Conservation (phyloP, 2,329 filamentous ascomycete species). For the Claviceps africana region DNA sequence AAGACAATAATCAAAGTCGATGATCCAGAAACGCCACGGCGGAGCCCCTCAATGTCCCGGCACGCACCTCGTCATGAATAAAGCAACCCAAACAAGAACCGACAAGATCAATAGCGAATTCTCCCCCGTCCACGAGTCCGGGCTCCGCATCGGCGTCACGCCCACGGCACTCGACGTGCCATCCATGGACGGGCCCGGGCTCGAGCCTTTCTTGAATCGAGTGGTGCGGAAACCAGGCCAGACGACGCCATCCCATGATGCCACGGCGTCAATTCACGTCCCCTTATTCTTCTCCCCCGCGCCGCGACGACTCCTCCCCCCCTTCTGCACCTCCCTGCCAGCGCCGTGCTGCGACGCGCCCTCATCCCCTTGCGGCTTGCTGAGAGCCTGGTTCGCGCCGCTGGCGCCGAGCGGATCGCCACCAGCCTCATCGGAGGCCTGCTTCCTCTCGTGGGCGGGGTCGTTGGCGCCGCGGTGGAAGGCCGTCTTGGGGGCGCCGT, state of each 20-base stretch:
- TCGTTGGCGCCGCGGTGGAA: slow-evolving; percentile 55
- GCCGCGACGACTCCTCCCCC: slow-evolving; percentile 19
- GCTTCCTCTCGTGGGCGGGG: slow-evolving; percentile 44
- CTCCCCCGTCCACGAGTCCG: too few relatives aligned
- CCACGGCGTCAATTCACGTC: not conserved
- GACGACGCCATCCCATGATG: not conserved
- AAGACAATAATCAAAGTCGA: too few relatives aligned
- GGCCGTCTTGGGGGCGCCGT: slow-evolving; percentile 37
- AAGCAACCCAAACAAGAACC: too few relatives aligned
- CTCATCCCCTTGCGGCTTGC: slow-evolving; percentile 6
- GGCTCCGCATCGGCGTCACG: too few relatives aligned
- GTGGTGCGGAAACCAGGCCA: too few relatives aligned
- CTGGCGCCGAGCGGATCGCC: slow-evolving; percentile 4
- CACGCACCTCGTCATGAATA: too few relatives aligned
- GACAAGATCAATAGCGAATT: too few relatives aligned
- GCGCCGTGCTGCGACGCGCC: slow-evolving; percentile 18
- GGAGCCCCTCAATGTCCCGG: too few relatives aligned
- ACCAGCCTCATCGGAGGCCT: slow-evolving; percentile 13
- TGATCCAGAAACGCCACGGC: too few relatives aligned
- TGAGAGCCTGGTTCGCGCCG: slow-evolving; percentile 6
- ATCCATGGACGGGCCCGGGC: too few relatives aligned
- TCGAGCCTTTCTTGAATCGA: too few relatives aligned
- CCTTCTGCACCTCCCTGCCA: slow-evolving; percentile 21
- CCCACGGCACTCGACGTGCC: too few relatives aligned
- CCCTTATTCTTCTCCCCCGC: slow-evolving; percentile 18